Evolutionary conservation across 495 filamentous ascomycete genomes (phyloP).

Genomic region (Hypoxylon perforatum): DNA sequence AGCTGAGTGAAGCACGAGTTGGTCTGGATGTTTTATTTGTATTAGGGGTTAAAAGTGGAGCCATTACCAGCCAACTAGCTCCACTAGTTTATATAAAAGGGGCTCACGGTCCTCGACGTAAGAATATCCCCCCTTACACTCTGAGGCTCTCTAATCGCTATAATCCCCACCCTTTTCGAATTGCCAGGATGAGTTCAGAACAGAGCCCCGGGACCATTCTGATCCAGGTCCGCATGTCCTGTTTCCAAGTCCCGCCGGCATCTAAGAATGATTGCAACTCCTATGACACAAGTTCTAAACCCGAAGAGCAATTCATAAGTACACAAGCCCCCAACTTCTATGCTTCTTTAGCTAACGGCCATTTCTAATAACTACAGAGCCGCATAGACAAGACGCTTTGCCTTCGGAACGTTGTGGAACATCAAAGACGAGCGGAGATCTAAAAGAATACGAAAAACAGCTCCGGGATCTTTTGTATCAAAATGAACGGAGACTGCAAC

Average conservation of each 20-base stretch:
- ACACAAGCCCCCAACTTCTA: background rate
- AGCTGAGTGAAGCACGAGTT: no score
- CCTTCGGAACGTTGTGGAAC: background rate
- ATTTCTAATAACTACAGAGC: no score
- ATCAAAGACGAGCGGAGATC: background rate
- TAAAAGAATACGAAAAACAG: background rate
- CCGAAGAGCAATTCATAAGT: background rate
- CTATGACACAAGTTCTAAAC: background rate
- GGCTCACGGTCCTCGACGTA: no score
- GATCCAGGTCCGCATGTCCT: background rate
- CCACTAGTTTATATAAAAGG: no score
- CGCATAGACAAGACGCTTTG: no score
- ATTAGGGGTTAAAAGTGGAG: no score
- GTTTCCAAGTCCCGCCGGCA: background rate
- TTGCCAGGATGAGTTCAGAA: background rate
- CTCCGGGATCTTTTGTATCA: background rate
- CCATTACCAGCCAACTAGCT: no score
- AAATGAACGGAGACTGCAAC: background rate
- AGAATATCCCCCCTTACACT: no score
- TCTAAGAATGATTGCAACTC: no score
- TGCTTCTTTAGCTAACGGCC: background rate
- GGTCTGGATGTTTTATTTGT: no score
- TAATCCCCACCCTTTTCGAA: no score
- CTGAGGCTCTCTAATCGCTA: no score
- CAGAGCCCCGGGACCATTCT: background rate